These are phyloP conservation scores for Mucuna pruriens DNA, from an alignment of 306 rosid genomes.

Conservation along the genomic window DNA sequence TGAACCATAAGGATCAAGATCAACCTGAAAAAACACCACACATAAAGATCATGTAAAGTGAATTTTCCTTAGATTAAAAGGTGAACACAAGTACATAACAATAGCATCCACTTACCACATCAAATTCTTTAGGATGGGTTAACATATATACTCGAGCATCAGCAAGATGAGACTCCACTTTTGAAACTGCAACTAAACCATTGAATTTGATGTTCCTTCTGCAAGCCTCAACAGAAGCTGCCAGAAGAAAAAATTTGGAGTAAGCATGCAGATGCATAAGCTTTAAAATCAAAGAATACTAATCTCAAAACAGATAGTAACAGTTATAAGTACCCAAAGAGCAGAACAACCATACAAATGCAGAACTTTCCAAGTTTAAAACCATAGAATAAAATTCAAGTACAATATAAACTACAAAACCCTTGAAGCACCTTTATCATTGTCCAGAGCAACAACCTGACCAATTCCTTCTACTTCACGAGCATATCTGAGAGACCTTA, in stretches of 20 bases:
- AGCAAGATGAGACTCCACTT: slow-evolving; percentile 93
- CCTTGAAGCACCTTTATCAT: slow-evolving; percentile 71
- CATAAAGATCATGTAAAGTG: slow-evolving; percentile 16
- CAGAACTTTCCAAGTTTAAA: slow-evolving; percentile 9
- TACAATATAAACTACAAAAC: slow-evolving; percentile 11
- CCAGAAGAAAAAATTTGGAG: slow-evolving; percentile 29
- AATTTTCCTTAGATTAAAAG: slow-evolving; percentile 1
- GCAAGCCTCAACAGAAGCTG: slow-evolving; percentile 95
- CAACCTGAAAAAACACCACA: slow-evolving; percentile 74
- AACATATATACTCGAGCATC: slow-evolving; percentile 99
- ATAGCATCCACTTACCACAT: slow-evolving; percentile 68
- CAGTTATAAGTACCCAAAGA: neutral
- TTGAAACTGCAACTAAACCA: slow-evolving; percentile 84
- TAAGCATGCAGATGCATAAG: slow-evolving; percentile 31
- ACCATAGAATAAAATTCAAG: neutral
- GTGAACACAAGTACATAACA: slow-evolving; percentile 7
- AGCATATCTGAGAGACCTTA: slow-evolving; percentile 96
- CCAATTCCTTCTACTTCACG: slow-evolving; percentile 93
- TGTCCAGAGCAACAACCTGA: slow-evolving; percentile 95
- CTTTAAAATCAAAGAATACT: slow-evolving; percentile 25
- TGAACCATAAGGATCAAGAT: slow-evolving; percentile 98
- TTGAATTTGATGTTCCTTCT: slow-evolving; percentile 95
- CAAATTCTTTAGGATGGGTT: slow-evolving; percentile 91
- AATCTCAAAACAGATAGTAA: neutral
- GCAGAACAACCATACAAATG: slow-evolving; percentile 14